Evolutionary conservation across 345 rosid genomes (phyloP).

Genomic region (Schrenkiella parvula): DNA sequence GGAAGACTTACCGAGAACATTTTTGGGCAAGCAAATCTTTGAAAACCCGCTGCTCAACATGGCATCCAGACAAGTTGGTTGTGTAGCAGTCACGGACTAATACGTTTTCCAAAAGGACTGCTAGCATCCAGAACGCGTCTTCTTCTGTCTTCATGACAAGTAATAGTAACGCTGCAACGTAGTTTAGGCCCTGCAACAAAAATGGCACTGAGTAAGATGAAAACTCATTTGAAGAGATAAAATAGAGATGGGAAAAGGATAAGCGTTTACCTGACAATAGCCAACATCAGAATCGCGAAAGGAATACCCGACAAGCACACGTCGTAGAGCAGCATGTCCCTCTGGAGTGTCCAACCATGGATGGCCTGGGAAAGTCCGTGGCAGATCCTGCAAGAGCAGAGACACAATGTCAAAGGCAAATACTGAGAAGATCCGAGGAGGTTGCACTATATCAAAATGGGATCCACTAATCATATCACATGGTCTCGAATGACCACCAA

Average conservation of each 20-base stretch:
- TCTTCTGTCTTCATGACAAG: conserved; percentile 99
- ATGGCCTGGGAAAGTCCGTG: conserved; percentile 98
- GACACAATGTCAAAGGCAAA: neutral
- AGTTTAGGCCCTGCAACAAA: conserved; percentile 77
- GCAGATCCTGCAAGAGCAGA: conserved; percentile 66
- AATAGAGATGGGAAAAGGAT: neutral
- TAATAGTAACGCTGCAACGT: conserved; percentile 86
- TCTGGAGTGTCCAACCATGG: conserved; percentile 99
- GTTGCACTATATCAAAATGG: neutral
- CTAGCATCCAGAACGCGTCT: conserved; percentile 99
- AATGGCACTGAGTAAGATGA: neutral
- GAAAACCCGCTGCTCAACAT: conserved; percentile 97
- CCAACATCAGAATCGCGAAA: conserved; percentile 99
- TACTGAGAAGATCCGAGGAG: neutral
- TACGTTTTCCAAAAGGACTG: conserved; percentile 92
- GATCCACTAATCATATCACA: neutral
- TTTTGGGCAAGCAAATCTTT: conserved; percentile 82
- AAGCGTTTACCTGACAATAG: conserved; percentile 80
- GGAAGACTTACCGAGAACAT: conserved; percentile 62
- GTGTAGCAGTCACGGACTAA: conserved; percentile 96
- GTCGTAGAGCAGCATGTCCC: conserved; percentile 90
- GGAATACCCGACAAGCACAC: conserved; percentile 94
- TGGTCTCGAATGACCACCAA: neutral
- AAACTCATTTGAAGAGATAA: neutral
- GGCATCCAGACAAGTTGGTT: conserved; percentile 91